A percentile compares a stretch with the other conserved stretches of the same genome.
Evolutionary conservation across 2,329 filamentous ascomycete genomes (phyloP).

Genomic region (Chaetothyriales sp.): DNA sequence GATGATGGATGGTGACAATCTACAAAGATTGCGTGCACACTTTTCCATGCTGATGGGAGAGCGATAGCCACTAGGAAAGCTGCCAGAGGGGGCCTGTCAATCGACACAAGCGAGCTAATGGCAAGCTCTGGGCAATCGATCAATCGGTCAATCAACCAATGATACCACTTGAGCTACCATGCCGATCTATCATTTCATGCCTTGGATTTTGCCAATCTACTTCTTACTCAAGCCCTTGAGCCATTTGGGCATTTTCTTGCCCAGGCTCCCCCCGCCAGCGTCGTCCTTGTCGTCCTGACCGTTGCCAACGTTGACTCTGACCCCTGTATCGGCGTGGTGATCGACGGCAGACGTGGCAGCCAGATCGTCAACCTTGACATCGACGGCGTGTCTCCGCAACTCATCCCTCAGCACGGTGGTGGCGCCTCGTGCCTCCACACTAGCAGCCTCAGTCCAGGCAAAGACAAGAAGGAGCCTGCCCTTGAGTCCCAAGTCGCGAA

Average conservation of each 20-base stretch:
- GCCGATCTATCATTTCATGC: background rate
- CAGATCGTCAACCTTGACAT: conserved; percentile 49
- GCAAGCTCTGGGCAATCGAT: background rate
- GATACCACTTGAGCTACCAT: background rate
- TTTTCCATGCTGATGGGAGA: no score
- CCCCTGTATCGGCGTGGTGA: conserved; percentile 26
- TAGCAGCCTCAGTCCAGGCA: conserved; percentile 52
- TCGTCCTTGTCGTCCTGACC: conserved; percentile 27
- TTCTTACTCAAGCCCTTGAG: conserved; percentile 61
- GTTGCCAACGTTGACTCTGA: conserved; percentile 19
- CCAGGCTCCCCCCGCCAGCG: conserved; percentile 19
- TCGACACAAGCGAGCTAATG: background rate
- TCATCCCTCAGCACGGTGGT: conserved; percentile 47
- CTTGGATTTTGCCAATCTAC: conserved; percentile 22
- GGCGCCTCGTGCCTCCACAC: conserved; percentile 39
- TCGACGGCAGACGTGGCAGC: conserved; percentile 26
- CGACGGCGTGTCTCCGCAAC: conserved; percentile 49
- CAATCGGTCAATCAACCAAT: background rate
- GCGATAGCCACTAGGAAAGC: background rate
- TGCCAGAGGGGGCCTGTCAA: background rate
- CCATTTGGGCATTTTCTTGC: conserved; percentile 50
- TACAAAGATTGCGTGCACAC: no score
- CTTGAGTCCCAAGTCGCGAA: conserved; percentile 57
- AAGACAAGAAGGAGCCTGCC: conserved; percentile 63
- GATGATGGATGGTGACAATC: no score